Conservation (phyloP, 371 early-diverging fungal species). For the Cokeromyces recurvatus region DNA sequence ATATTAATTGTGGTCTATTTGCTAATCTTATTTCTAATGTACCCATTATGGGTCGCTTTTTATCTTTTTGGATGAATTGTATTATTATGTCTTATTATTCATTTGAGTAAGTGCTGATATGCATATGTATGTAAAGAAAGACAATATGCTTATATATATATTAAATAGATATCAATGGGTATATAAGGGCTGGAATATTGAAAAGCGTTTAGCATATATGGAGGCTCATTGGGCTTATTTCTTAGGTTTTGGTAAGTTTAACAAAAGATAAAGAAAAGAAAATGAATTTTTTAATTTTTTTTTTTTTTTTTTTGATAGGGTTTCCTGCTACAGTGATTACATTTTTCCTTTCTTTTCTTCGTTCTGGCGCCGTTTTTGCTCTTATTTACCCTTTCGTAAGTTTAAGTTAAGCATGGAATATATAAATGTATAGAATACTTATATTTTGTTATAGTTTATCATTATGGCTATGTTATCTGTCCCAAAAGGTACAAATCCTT, state of each 20-base stretch:
- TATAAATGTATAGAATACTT: too few species aligned
- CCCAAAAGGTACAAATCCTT: slow-evolving; percentile 28
- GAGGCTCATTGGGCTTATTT: slow-evolving; percentile 54
- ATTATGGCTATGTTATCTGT: slow-evolving; percentile 48
- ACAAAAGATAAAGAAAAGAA: background rate
- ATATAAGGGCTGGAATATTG: slow-evolving; percentile 43
- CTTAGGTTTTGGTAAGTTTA: slow-evolving; percentile 44
- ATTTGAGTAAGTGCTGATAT: slow-evolving; percentile 28
- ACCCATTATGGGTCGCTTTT: slow-evolving; percentile 32
- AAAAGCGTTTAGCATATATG: slow-evolving; percentile 45
- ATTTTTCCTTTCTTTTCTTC: slow-evolving; percentile 43
- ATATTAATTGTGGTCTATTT: slow-evolving; percentile 36
- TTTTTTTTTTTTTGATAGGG: slow-evolving; percentile 11
- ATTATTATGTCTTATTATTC: slow-evolving; percentile 41
- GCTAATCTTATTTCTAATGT: slow-evolving; percentile 22
- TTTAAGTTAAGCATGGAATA: too few species aligned
- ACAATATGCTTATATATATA: background rate
- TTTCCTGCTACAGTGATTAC: slow-evolving; percentile 38
- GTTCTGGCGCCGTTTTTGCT: slow-evolving; percentile 44
- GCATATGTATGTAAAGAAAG: background rate
- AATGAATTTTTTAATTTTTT: background rate
- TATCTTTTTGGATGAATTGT: slow-evolving; percentile 42
- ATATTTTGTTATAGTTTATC: slow-evolving; percentile 29
- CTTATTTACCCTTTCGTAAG: slow-evolving; percentile 48
- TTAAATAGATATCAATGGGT: slow-evolving; percentile 46